These are phyloP conservation scores for Gymnopilus junonius DNA, from an alignment of 768 basidiomycete genomes.

Conservation along the genomic window DNA sequence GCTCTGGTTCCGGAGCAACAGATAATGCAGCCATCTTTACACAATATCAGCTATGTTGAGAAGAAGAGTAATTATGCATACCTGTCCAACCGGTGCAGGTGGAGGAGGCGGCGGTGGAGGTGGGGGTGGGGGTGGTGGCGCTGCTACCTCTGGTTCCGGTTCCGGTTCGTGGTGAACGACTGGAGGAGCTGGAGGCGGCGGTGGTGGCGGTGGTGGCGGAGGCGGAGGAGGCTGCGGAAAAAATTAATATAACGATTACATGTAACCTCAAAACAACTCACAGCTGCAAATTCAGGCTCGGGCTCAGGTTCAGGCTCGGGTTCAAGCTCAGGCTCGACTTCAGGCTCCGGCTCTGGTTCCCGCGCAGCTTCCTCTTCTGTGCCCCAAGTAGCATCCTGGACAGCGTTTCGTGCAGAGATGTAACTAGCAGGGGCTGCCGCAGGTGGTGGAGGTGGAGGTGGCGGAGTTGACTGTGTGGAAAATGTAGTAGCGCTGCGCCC, in stretches of 20 bases:
- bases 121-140: slow-evolving; percentile 46
- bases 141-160: slow-evolving; percentile 26
- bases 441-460: slow-evolving; percentile 32
- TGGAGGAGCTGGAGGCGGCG: slow-evolving; percentile 37
- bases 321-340: slow-evolving; percentile 25
- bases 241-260: slow-evolving; percentile 3
- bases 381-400: slow-evolving; percentile 36
- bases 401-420: slow-evolving; percentile 29
- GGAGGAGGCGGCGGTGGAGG: slow-evolving; percentile 51
- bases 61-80: slow-evolving; percentile 17
- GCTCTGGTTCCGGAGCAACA: slow-evolving; percentile 18
- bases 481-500: slow-evolving; percentile 40
- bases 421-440: slow-evolving; percentile 23
- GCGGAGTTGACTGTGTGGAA: slow-evolving; percentile 26
- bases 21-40: slow-evolving; percentile 36
- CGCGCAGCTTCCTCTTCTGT: slow-evolving; percentile 28
- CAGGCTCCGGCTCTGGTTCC: slow-evolving; percentile 28
- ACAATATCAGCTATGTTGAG: background rate
- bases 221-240: slow-evolving; percentile 36
- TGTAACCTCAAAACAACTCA: slow-evolving; percentile 15
- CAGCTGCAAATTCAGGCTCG: slow-evolving; percentile 27
- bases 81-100: slow-evolving; percentile 47
- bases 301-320: slow-evolving; percentile 22
- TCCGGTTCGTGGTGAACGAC: slow-evolving; percentile 17
- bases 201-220: slow-evolving; percentile 46